Base-by-base conservation (phyloP, 2,329 filamentous ascomycete genomes). In the Albifimbria verrucaria region DNA sequence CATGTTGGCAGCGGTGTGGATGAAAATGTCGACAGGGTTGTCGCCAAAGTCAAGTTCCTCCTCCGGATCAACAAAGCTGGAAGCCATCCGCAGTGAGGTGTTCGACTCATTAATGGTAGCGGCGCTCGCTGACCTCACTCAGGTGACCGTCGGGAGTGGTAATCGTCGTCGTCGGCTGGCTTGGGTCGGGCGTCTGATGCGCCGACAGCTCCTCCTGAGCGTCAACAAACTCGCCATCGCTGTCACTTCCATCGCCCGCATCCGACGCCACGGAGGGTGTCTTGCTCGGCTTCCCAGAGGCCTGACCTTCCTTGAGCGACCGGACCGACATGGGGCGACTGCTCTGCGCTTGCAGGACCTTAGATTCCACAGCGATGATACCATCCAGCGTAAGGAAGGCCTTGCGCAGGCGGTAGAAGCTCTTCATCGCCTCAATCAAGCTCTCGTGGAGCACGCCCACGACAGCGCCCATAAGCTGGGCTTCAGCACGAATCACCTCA, bases 361-460 rank as follows among this genome's bases (percentile, higher is more conserved):
- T 83, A 22, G 80, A 80, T 71, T 96, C 92, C 28, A 87, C 82
- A 55, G 88, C 81, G 65, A 92, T 79, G 52, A 99, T 89, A 10
- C 79, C 80, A 63, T 96, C 89, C 3, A 99, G 77, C 0, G 91
- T 88, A 39, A 91, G 75, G 64, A 89, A 97, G 0, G 93, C 93
- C 68, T 95, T 96, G 56, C 93, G 81, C 61, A 97, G 72, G 71
- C 94, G 96, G 67, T 96, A 95, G 65, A 97, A 97, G 6, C 91
- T 91, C 71, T 88, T 91, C 68, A 97, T 83, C 17, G 86, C 91
- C 68, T 97, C 94, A 0, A 92, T 93, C 62, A 97, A 73, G 66
- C 90, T 96, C 74, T 97, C 94, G 59, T 95, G 95, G 62, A 97
- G 75, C 17, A 97, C 90, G 1, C 86, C 90, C 1, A 97, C 86